Base-by-base conservation (phyloP, 805 yeast genomes). In the Lipomyces sp. region DNA sequence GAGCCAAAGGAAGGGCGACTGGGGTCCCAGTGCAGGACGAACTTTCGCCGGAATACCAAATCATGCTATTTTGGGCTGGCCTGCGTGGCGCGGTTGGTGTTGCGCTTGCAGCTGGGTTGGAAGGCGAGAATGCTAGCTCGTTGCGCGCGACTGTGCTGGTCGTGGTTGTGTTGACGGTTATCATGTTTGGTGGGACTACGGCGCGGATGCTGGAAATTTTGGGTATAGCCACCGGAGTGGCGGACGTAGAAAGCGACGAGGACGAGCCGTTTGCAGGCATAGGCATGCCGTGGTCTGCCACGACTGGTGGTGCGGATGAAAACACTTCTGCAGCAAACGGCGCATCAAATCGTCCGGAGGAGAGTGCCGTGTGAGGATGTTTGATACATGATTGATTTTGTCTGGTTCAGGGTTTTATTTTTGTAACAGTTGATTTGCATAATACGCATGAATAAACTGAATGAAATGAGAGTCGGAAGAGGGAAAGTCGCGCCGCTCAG, bases 1-100 rank as follows among this genome's bases (percentile, higher is more conserved):
- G 83, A 42, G 73, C 84, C 11, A 78, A 82, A 59, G 74, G 78
- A 21, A 75, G 77, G n/a, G 54, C 55, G 3, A 44, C 38, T 2
- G 60, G 59, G 10, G 65, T 63, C 58, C 13, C 44, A 63, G 28
- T 77, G 10, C 84, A 86, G 1, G 96, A 89, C 62, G 98, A 91
- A 70, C 89, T 93, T 55, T 93, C 96, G 23, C 91, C 87, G 63
- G 87, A 84, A 55, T 93, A 93, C 68, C 98, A 93, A 70, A 88
- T 89, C 86, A 93, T 93, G 98, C 88, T 91, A 44, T 93, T 93
- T 68, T 93, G 99, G 99, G 98, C 98, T 2, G 99, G 99, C 2
- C 74, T 93, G 49, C 77, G 99, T 65, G 99, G 99, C 53, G 99
- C 99, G 0, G 99, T 93, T 32, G 99, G 99, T 58, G 99, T 93